These are phyloP conservation scores for Cymbopogon flexuosus DNA, from an alignment of 202 grass and related monocot species.

Conservation along the genomic window DNA sequence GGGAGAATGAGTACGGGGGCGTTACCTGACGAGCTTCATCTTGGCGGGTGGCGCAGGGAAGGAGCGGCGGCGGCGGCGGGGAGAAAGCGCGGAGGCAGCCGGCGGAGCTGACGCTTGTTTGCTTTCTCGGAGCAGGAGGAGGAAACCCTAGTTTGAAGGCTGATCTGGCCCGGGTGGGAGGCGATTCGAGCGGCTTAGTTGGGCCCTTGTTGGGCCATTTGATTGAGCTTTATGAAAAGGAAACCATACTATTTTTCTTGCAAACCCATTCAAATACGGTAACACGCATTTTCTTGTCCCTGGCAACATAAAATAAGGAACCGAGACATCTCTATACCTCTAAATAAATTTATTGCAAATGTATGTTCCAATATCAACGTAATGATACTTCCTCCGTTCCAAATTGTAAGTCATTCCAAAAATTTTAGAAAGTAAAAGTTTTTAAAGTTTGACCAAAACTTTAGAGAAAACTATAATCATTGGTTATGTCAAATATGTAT, in stretches of 20 bases:
- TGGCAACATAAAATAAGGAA: too few relatives aligned
- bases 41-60: neutral
- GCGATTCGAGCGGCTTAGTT: neutral
- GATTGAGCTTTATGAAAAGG: neutral
- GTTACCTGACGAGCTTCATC: constrained; percentile 62
- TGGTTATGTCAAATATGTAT: too few relatives aligned
- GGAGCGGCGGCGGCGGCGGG: constrained; percentile 7
- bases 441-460: too few relatives aligned
- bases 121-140: constrained; percentile 42
- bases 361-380: too few relatives aligned
- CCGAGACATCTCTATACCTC: too few relatives aligned
- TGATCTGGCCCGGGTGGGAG: constrained; percentile 20
- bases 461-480: too few relatives aligned
- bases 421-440: too few relatives aligned
- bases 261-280: neutral
- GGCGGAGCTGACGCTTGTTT: constrained; percentile 29
- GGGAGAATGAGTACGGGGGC: too few relatives aligned
- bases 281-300: too few relatives aligned
- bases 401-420: too few relatives aligned
- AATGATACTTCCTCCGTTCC: too few relatives aligned
- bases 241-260: neutral
- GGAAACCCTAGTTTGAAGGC: constrained; percentile 53
- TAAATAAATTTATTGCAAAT: too few relatives aligned
- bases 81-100: neutral
- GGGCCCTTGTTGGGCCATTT: constrained; percentile 26